phyloP scores from a whole-genome alignment of 2,329 filamentous ascomycete species.

The Pseudocercospora ulei region DNA sequence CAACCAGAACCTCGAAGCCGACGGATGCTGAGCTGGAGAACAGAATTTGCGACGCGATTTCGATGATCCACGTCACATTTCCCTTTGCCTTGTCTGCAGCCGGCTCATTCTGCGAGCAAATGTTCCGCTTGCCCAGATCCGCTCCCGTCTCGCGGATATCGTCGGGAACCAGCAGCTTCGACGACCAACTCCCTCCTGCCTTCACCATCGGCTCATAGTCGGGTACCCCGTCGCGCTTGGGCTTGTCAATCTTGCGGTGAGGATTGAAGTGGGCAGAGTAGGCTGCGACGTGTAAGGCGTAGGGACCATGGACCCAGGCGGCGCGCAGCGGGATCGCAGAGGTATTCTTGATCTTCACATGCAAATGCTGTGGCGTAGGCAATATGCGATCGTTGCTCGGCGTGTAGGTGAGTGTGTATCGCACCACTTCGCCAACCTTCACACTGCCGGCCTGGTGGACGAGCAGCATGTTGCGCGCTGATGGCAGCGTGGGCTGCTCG shows the following conservation, averaged over 20 bases:
- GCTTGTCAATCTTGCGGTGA: slow-evolving; percentile 62
- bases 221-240: slow-evolving; percentile 53
- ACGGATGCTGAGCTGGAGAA: slow-evolving; percentile 85
- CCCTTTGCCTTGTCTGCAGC: slow-evolving; percentile 39
- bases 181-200: slow-evolving; percentile 78
- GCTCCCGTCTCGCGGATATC: slow-evolving; percentile 57
- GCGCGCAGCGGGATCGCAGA: slow-evolving; percentile 83
- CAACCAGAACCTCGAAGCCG: slow-evolving; percentile 75
- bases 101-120: slow-evolving; percentile 36
- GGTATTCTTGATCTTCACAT: slow-evolving; percentile 84
- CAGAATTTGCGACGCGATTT: slow-evolving; percentile 83
- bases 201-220: slow-evolving; percentile 96
- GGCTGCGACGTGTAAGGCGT: slow-evolving; percentile 76
- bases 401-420: slow-evolving; percentile 84
- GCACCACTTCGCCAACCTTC: slow-evolving; percentile 87
- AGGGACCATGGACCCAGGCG: slow-evolving; percentile 92
- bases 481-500: slow-evolving; percentile 1
- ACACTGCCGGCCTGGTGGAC: slow-evolving; percentile 83
- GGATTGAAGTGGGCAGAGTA: slow-evolving; percentile 78
- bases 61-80: slow-evolving; percentile 75
- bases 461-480: slow-evolving; percentile 58
- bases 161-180: slow-evolving; percentile 69
- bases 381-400: slow-evolving; percentile 81
- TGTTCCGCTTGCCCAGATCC: slow-evolving; percentile 31
- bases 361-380: slow-evolving; percentile 68